These are phyloP conservation scores for Imleria badia DNA, from an alignment of 768 basidiomycete species.

Conservation along the genomic window DNA sequence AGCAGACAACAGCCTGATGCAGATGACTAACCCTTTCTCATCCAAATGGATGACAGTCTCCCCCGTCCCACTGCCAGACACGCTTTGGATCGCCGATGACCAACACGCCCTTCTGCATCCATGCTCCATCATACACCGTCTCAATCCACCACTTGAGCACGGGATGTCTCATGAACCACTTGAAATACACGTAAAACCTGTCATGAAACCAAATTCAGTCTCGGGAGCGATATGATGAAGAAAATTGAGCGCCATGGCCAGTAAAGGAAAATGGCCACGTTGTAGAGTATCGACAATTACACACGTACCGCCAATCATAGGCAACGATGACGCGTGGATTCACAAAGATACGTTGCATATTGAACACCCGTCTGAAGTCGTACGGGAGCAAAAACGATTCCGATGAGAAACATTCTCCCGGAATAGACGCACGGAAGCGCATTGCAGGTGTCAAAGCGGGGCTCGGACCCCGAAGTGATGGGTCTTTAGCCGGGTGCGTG, in stretches of 20 bases:
- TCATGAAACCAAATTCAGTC: constrained; percentile 1
- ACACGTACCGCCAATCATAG: constrained; percentile 36
- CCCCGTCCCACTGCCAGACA: constrained; percentile 23
- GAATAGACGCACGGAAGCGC: constrained; percentile 16
- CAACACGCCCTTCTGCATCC: constrained; percentile 37
- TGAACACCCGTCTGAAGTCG: constrained; percentile 41
- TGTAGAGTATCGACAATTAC: no score
- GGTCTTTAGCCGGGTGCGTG: constrained; percentile 11
- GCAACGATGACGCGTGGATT: constrained; percentile 42
- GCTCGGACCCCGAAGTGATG: constrained; percentile 10
- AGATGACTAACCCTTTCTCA: no score
- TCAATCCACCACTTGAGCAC: constrained; percentile 44
- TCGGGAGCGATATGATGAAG: neutral
- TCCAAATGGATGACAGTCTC: constrained; percentile 28
- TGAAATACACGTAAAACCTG: constrained; percentile 30
- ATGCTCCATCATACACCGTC: constrained; percentile 35
- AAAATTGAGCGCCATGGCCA: neutral
- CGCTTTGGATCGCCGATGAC: constrained; percentile 23
- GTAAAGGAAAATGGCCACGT: no score
- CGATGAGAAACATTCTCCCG: no score
- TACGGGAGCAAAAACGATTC: constrained; percentile 39
- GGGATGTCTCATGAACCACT: no score
- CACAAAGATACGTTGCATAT: constrained; percentile 36
- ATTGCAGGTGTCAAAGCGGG: constrained; percentile 19
- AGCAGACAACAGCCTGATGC: no score